Evolutionary conservation across 306 rosid species (phyloP).

Genomic region (Lupinus albus): DNA sequence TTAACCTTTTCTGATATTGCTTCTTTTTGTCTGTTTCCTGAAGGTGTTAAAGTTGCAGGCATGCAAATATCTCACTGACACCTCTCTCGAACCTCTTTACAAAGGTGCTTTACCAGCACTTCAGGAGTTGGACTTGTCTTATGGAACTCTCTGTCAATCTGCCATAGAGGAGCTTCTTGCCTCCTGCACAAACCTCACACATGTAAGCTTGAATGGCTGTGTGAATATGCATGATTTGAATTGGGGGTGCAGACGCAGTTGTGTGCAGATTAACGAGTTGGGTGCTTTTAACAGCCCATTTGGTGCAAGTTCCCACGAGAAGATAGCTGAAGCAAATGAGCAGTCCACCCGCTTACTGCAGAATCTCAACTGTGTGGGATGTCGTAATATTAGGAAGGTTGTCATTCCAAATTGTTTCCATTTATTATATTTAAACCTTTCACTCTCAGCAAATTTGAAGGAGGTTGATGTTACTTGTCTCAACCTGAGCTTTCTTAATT

Average conservation of each 20-base stretch:
- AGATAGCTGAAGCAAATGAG: no score
- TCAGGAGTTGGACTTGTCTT: conserved; percentile 80
- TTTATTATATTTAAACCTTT: conserved; percentile 65
- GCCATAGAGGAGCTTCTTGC: conserved; percentile 88
- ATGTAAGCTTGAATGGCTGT: conserved; percentile 90
- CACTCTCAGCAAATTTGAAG: conserved; percentile 74
- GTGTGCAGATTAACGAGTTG: no score
- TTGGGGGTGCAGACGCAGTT: conserved; percentile 53
- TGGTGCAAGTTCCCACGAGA: no score
- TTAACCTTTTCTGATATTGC: conserved; percentile 16
- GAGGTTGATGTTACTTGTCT: conserved; percentile 74
- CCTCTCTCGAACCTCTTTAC: conserved; percentile 84
- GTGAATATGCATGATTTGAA: conserved; percentile 82
- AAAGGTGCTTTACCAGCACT: conserved; percentile 86
- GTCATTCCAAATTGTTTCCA: conserved; percentile 68
- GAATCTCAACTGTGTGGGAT: conserved; percentile 87
- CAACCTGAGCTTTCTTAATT: conserved; percentile 70
- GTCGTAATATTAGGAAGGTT: conserved; percentile 81
- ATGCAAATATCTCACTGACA: conserved; percentile 71
- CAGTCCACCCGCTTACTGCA: conserved; percentile 68
- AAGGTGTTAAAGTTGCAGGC: conserved; percentile 88
- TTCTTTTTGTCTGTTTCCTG: conserved; percentile 24
- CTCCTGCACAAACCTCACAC: conserved; percentile 74
- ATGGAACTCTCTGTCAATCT: conserved; percentile 77
- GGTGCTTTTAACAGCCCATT: no score